Base-by-base conservation (phyloP, 2,329 filamentous ascomycete species). In the Tolypocladium tropicale region DNA sequence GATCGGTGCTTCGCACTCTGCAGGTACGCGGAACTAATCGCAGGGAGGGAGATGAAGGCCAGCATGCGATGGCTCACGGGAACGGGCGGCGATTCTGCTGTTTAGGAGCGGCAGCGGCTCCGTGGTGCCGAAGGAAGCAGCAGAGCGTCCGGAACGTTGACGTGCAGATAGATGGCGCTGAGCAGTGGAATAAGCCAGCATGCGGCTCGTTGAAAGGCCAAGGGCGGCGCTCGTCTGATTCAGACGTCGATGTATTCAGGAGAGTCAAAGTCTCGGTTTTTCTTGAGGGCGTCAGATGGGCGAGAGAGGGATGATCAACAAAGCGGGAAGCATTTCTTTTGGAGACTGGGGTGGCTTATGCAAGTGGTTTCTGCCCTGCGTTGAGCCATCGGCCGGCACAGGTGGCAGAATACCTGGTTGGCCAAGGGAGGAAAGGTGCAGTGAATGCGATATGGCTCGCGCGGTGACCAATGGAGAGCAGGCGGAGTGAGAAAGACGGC, bases 301-400 rank as follows among this genome's bases (percentile, higher is more conserved):
- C 54, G 60, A 57, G 61, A 61, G 59, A 63, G 63, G 56, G 59
- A 65, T 63, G 60, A 61, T 57, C 60, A 61, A 63, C 59, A 64
- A n/a, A 58, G 64, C 60, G 56, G 61, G 60, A 62, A 58, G 63
- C 64, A 65, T 71, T 71, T 67, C 68, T 67, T 69, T 68, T 71
- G 61, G 59, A 61, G 61, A 62, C 59, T 61, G 62, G 59, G 59
- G 61, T 59, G 61, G 62, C 60, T 60, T 65, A 67, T 71, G 69
- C 68, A 67, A 60, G 63, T 63, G 23, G 59, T 58, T 59, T 61
- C 58, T 67, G 64, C 65, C 62, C 62, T 67, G 65, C 65, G 56
- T 67, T 58, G 58, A 68, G 59, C 52, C 53, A 55, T 37, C 23
- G 46, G 55, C 57, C 43, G 53, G 60, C 55, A 49, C 56, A 61